Evolutionary conservation across 2,329 filamentous ascomycete genomes (phyloP), one percentile per base, ranked within the genome.

Genomic region (Fusarium buxicola): DNA sequence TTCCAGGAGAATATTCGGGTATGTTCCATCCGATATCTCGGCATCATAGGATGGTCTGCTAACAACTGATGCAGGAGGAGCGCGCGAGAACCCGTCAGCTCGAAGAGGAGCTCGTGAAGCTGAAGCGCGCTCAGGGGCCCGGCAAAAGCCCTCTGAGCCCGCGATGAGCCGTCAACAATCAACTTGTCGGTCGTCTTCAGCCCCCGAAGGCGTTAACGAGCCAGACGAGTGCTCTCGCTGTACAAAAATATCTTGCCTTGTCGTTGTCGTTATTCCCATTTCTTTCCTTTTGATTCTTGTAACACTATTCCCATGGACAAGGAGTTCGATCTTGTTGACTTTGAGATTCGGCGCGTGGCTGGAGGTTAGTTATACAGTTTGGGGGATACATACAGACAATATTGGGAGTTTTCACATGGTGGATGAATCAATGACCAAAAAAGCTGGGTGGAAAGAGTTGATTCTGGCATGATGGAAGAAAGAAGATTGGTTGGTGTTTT

Each of bases 1-100:
- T 85, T 84, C 75, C 82, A 85, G 61, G 82, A 85, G 62, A 83
- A 84, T 56, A 69, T 85, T 35, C 78, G 75, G 76, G 82, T 84
- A 72, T 69, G 81, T 69, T 27, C 35, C n/a, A 9, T 21, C 45
- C 68, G n/a, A 8, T 13, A 11, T 21, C 28, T n/a, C 10, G 27
- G 8, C 8, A 13, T 41, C 13, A 12, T n/a, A 18, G 43, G 8
- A n/a, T 25, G 28, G 16, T 18, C 45, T 48, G 12, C 75, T 79
- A 69, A 80, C 66, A 32, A 51, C 6, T 4, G 3, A n/a, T 52
- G 54, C 54, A 84, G 82, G 81, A 82, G 76, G 83, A 85, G 63
- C 82, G 84, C 69, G 68, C 73, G 55, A 78, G 75, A 63, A 75
- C 77, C 53, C 76, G 82, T 46, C 81, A 78, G 64, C 71, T 84